Evolutionary conservation across 345 rosid species (phyloP).

Genomic region (Cardamine occulta): DNA sequence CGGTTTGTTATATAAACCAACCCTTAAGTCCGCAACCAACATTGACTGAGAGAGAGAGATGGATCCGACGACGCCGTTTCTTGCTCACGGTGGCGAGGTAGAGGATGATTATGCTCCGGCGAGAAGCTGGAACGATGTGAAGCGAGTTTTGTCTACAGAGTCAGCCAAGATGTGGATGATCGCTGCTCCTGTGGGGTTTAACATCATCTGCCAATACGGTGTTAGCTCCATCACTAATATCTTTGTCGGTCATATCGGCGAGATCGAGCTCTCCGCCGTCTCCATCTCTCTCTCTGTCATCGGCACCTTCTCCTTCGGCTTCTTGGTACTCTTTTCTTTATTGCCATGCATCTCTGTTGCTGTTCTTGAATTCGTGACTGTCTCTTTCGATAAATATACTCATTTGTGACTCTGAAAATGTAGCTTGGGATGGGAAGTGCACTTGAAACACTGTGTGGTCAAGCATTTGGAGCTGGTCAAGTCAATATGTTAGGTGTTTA

Average conservation of each 20-base stretch:
- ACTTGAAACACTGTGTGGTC: slow-evolving; percentile 86
- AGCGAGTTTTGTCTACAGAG: slow-evolving; percentile 52
- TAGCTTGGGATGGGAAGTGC: slow-evolving; percentile 98
- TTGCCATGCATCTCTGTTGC: neutral
- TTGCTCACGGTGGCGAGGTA: slow-evolving; percentile 17
- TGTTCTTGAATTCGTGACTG: neutral
- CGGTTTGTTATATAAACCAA: slow-evolving; percentile 38
- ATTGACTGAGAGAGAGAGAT: slow-evolving; percentile 38
- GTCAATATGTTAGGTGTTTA: slow-evolving; percentile 72
- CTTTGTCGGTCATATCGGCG: slow-evolving; percentile 74
- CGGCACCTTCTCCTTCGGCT: slow-evolving; percentile 79
- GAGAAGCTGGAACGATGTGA: slow-evolving; percentile 48
- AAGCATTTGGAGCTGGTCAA: slow-evolving; percentile 91
- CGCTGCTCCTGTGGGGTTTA: slow-evolving; percentile 61
- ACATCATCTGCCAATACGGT: slow-evolving; percentile 57
- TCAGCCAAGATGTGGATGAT: slow-evolving; percentile 67
- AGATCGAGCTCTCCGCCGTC: slow-evolving; percentile 67
- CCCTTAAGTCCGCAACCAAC: slow-evolving; percentile 28
- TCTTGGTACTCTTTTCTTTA: slow-evolving; percentile 51
- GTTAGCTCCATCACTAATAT: slow-evolving; percentile 58
- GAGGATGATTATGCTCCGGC: slow-evolving; percentile 56
- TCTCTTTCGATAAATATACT: neutral
- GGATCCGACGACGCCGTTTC: slow-evolving; percentile 60
- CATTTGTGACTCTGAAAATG: slow-evolving; percentile 13
- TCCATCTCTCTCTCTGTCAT: slow-evolving; percentile 68